phyloP scores from a whole-genome alignment of 345 rosid species.

The Eucalyptus urophylla region DNA sequence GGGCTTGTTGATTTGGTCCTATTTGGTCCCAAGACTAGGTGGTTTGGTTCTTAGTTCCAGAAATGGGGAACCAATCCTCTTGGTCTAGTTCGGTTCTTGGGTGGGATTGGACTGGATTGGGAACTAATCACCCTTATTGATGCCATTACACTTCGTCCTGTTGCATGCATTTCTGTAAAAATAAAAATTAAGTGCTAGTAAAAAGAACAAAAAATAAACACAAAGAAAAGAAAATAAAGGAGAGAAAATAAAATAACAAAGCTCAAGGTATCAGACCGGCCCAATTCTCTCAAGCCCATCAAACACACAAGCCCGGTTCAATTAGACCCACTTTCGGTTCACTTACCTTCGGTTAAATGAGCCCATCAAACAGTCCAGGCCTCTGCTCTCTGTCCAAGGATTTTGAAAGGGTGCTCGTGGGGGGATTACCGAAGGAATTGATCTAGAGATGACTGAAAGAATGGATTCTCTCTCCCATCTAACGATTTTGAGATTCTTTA shows the following conservation, averaged over 20 bases:
- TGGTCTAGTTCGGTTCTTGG: too few relatives aligned
- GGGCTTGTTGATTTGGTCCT: neutral
- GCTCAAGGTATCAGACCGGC: neutral
- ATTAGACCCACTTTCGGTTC: neutral
- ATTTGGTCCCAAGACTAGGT: neutral
- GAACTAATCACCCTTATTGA: neutral
- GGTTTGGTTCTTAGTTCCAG: neutral
- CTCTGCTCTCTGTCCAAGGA: neutral
- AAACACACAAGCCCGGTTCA: neutral
- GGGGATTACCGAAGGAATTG: neutral
- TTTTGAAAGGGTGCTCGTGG: neutral
- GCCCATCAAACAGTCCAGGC: neutral
- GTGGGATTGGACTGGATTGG: rapidly evolving
- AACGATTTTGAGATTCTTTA: neutral
- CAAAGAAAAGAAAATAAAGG: neutral
- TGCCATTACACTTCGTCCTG: neutral
- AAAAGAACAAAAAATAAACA: neutral
- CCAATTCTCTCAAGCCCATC: neutral
- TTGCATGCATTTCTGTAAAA: neutral
- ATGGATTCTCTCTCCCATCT: neutral
- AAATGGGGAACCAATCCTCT: too few relatives aligned
- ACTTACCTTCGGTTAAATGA: neutral
- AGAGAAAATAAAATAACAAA: neutral
- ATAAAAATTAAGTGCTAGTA: too few relatives aligned
- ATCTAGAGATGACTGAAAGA: neutral